Conservation (phyloP, 2,329 filamentous ascomycete species). For the Ambrosiella cleistominuta region DNA sequence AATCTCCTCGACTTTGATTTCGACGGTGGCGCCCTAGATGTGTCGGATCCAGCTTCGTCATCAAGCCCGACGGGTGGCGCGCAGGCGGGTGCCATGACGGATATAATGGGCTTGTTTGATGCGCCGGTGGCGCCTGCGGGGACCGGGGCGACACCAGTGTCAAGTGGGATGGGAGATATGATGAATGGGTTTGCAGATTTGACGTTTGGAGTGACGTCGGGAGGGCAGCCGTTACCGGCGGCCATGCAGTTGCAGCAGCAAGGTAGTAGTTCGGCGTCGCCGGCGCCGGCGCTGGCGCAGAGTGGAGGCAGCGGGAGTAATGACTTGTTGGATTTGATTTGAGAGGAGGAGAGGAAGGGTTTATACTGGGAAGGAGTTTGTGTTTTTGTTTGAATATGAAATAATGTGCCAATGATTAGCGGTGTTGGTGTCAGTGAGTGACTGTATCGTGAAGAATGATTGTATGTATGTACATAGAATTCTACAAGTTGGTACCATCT, state of each 20-base stretch:
- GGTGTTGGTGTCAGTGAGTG: neutral
- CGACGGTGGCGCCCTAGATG: constrained; percentile 83
- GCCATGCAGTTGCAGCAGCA: constrained; percentile 35
- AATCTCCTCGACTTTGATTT: constrained; percentile 95
- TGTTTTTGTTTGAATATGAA: neutral
- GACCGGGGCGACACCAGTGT: constrained; percentile 21
- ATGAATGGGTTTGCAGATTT: constrained; percentile 77
- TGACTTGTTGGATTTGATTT: constrained; percentile 35
- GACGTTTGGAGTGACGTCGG: constrained; percentile 39
- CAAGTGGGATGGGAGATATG: constrained; percentile 56
- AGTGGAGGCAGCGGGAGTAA: constrained; percentile 20
- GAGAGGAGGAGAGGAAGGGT: constrained; percentile 12
- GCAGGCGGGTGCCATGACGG: constrained; percentile 34
- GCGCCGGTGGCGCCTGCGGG: constrained; percentile 35
- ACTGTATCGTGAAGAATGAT: no score
- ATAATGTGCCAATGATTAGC: neutral
- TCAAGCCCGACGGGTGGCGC: constrained; percentile 38
- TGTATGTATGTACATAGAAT: no score
- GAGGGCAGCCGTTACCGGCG: constrained; percentile 45
- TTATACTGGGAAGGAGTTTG: neutral
- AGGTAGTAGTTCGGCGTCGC: constrained; percentile 16
- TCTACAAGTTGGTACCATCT: neutral
- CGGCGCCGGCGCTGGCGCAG: constrained; percentile 18
- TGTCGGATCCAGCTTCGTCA: constrained; percentile 54
- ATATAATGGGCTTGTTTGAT: constrained; percentile 55